Percentiles rank a stretch among this genome's conserved stretches.
phyloP scores from a whole-genome alignment of 2,329 filamentous ascomycete genomes.

The Didymella segeticola region DNA sequence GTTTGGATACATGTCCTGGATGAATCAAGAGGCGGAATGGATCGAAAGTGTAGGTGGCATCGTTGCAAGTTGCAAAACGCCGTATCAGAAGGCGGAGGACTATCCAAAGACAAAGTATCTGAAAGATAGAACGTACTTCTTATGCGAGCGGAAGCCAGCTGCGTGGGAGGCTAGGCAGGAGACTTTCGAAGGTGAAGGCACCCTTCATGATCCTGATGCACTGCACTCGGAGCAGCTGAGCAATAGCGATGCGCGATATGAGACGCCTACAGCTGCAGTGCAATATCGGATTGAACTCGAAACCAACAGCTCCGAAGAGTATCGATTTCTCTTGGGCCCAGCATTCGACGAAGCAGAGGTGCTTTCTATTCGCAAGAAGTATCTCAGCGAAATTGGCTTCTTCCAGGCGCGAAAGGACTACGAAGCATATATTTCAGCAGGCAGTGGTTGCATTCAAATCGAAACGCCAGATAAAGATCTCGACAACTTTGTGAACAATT shows the following conservation, averaged over 20 bases:
- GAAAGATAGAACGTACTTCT: slow-evolving; percentile 65
- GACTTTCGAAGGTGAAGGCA: slow-evolving; percentile 64
- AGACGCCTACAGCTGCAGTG: slow-evolving; percentile 62
- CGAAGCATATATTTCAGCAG: slow-evolving; percentile 58
- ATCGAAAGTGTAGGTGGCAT: slow-evolving; percentile 57
- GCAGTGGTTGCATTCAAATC: slow-evolving; percentile 60
- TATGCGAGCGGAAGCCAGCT: slow-evolving; percentile 60
- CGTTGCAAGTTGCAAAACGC: slow-evolving; percentile 61
- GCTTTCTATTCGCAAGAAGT: slow-evolving; percentile 53
- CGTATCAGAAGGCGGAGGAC: slow-evolving; percentile 64
- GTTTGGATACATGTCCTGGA: slow-evolving; percentile 68
- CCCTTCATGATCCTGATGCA: slow-evolving; percentile 60
- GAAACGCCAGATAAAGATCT: slow-evolving; percentile 62
- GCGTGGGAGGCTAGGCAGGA: slow-evolving; percentile 62
- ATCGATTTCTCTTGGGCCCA: slow-evolving; percentile 63
- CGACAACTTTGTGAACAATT: slow-evolving; percentile 66
- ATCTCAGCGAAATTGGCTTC: slow-evolving; percentile 60
- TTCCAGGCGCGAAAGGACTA: slow-evolving; percentile 56
- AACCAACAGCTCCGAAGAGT: slow-evolving; percentile 52
- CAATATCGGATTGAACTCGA: slow-evolving; percentile 58
- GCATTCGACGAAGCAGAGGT: slow-evolving; percentile 62
- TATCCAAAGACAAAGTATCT: slow-evolving; percentile 64
- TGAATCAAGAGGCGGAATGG: slow-evolving; percentile 65
- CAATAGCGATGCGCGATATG: slow-evolving; percentile 61
- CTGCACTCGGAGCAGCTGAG: slow-evolving; percentile 50